These are phyloP conservation scores for Choiromyces venosus DNA, from an alignment of 495 filamentous ascomycete genomes.

Conservation along the genomic window DNA sequence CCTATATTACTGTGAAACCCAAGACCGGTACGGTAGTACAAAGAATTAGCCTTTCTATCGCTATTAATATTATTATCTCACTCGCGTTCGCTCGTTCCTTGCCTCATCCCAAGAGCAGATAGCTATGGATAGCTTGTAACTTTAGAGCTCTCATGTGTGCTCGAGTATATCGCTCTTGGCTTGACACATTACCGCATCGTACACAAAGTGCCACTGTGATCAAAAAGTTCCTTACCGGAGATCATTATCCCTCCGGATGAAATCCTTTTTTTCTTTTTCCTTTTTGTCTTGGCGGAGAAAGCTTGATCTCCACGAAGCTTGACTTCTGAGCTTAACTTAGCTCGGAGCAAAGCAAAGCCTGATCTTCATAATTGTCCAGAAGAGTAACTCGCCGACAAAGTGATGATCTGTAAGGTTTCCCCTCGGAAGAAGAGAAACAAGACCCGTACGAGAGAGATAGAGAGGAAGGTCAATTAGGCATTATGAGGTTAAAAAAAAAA, in stretches of 20 bases:
- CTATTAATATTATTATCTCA: background rate
- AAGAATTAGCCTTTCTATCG: background rate
- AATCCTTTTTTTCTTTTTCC: background rate
- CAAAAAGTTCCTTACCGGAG: background rate
- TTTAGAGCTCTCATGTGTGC: background rate
- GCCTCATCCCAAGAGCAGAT: background rate
- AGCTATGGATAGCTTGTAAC: background rate
- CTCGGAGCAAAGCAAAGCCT: background rate
- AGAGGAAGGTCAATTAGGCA: background rate
- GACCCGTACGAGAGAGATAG: background rate
- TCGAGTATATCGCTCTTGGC: background rate
- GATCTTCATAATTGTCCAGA: background rate
- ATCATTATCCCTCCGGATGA: background rate
- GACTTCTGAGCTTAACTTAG: background rate
- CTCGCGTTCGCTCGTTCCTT: background rate
- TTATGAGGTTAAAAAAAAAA: background rate
- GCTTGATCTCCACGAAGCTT: background rate
- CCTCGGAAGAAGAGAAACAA: background rate
- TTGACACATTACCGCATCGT: background rate
- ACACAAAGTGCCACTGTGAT: background rate
- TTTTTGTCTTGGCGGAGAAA: background rate
- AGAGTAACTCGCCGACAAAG: background rate
- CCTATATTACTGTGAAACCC: conserved; percentile 2
- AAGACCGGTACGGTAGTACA: background rate
- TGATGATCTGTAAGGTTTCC: background rate